A percentile compares a stretch with the other conserved stretches of the same genome.
Evolutionary conservation across 169 alveolate species (phyloP).

Genomic region (Plasmodium ovale): DNA sequence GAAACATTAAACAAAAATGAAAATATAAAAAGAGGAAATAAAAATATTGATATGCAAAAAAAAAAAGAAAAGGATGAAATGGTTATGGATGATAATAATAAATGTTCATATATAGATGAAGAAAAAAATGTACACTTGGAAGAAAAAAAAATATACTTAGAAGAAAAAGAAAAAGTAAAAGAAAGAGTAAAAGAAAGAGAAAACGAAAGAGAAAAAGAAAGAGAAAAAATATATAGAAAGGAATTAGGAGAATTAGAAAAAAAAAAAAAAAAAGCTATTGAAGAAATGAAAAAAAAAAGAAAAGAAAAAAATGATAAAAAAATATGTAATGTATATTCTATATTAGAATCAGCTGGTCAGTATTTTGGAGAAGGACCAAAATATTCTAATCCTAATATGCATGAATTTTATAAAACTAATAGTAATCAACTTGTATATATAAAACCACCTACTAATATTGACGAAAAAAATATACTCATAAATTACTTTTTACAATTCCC

Average conservation of each 20-base stretch:
- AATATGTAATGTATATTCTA: constrained; percentile 35
- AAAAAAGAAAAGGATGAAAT: background rate
- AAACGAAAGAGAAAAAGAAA: constrained; percentile 5
- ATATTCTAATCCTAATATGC: constrained; percentile 69
- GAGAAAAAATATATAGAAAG: background rate
- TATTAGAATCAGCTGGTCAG: constrained; percentile 72
- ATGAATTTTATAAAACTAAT: constrained; percentile 57
- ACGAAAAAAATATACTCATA: constrained; percentile 53
- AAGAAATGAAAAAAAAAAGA: constrained; percentile 66
- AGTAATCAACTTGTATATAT: constrained; percentile 74
- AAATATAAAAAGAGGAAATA: background rate
- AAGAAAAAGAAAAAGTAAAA: constrained; percentile 11
- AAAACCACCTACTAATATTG: constrained; percentile 57
- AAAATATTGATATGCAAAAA: constrained; percentile 4
- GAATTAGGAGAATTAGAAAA: constrained; percentile 31
- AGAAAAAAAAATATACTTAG: background rate
- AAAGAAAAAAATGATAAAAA: constrained; percentile 68
- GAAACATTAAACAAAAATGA: constrained; percentile 17
- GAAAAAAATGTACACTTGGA: background rate
- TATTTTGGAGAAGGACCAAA: constrained; percentile 78
- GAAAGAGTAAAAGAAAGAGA: constrained; percentile 18
- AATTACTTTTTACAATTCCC: constrained; percentile 74
- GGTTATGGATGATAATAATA: too few species aligned
- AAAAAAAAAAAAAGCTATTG: constrained; percentile 65
- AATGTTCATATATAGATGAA: too few species aligned